Evolutionary conservation across 805 yeast species (phyloP), one percentile per base, ranked within the genome.

Genomic region (Kodamaea leandrae): DNA sequence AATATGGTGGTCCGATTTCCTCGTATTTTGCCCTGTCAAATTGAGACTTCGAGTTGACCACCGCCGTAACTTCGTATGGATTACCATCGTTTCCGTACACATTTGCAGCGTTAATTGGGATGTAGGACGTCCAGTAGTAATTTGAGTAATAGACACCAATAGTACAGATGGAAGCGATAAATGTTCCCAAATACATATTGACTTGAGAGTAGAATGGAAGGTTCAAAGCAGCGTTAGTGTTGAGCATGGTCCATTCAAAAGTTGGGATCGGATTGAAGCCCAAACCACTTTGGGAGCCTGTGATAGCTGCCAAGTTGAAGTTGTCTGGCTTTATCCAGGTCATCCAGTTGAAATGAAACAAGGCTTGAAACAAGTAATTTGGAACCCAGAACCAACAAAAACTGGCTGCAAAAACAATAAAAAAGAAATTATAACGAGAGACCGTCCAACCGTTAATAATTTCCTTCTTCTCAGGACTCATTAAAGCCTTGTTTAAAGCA

Each of bases 281-380:
- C 19, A 78, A 44, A 12, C 82, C 82, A 19, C 44, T 34, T 7
- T 48, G 42, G 12, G 64, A 53, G 19, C 84, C 83, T 9, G 80
- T 73, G n/a, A 78, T 55, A 6, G 57, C 51, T 12, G 77, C 76
- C 39, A 78, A 55, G 48, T 70, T 68, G 43, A 69, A 61, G 52
- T 75, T 77, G 27, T 68, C 45, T 10, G 82, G 83, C 4, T 60
- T 57, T 35, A 78, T 78, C 83, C 83, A 79, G 3, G 76, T 68
- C 49, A 76, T 66, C 85, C 84, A 80, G 49, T 70, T 68, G 58
- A 73, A 73, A 2, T 60, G 52, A 4, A 72, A 68, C 8, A 74
- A 52, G 3, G 74, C 74, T 12, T 51, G 45, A 49, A 72, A 70
- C 7, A 72, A 30, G 45, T 66, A 73, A 40, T 66, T 52, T 24